Evolutionary conservation across 2,329 filamentous ascomycete genomes (phyloP).

Genomic region (Fusarium praegraminearum): DNA sequence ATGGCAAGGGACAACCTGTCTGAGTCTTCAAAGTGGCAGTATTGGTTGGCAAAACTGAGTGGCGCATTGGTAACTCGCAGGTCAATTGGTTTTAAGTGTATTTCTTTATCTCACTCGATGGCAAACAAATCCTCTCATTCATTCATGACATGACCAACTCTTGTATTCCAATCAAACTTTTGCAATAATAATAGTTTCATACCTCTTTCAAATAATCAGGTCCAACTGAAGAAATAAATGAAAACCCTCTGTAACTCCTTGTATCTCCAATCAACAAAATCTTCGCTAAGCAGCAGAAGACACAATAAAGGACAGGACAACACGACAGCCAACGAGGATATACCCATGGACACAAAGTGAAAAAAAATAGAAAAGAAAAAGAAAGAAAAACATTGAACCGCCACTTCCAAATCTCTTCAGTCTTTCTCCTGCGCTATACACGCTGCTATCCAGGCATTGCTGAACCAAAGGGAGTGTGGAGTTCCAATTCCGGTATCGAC

Average conservation of each 20-base stretch:
- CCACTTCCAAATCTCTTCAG: neutral
- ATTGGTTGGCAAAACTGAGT: neutral
- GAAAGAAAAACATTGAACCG: neutral
- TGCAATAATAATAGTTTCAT: constrained; percentile 14
- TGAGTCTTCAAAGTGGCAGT: neutral
- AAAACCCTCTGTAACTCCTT: constrained; percentile 20
- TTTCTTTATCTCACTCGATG: constrained; percentile 2
- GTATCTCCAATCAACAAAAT: neutral
- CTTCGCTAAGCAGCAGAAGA: neutral
- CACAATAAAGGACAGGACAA: constrained; percentile 12
- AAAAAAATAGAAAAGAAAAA: neutral
- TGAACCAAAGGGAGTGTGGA: neutral
- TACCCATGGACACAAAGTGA: constrained; percentile 19
- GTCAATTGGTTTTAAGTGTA: neutral
- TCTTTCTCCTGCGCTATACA: constrained; percentile 9
- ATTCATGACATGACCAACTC: neutral
- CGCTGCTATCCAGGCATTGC: neutral
- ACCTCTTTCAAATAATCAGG: neutral
- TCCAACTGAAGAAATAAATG: neutral
- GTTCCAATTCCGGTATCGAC: neutral
- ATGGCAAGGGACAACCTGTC: neutral
- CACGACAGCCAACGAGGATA: neutral
- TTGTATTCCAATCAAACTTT: constrained; percentile 38
- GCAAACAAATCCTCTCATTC: neutral
- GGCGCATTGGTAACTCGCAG: neutral